A percentile compares a stretch with the other conserved stretches of the same genome.
Evolutionary conservation across 1,284 basidiomycete species (phyloP).

Genomic region (Sphagnurus paluster): DNA sequence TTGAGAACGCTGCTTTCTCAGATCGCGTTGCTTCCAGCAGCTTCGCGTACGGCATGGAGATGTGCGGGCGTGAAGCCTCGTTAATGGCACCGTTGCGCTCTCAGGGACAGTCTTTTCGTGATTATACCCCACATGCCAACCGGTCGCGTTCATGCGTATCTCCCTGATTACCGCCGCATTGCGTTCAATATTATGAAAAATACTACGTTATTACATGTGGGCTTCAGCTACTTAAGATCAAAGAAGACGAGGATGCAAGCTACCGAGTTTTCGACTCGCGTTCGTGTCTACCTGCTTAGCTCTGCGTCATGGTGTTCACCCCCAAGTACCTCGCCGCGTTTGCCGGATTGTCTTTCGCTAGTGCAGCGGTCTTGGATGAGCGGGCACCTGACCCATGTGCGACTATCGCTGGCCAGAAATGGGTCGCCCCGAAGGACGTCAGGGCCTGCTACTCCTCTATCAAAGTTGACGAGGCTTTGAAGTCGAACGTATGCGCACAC

Average conservation of each 20-base stretch:
- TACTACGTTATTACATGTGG: constrained; percentile 6
- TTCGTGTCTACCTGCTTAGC: not conserved
- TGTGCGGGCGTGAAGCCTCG: not conserved
- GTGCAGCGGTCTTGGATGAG: constrained; percentile 7
- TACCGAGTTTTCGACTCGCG: not conserved
- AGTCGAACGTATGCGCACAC: constrained; percentile 35
- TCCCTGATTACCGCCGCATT: constrained; percentile 6
- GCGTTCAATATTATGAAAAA: constrained; percentile 1
- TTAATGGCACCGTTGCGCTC: not conserved
- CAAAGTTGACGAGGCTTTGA: constrained; percentile 33
- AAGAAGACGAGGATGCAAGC: not conserved
- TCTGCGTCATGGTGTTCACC: constrained; percentile 11
- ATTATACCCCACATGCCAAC: constrained; percentile 3
- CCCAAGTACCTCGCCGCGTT: constrained; percentile 11
- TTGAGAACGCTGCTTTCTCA: not conserved
- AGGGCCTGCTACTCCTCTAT: constrained; percentile 41
- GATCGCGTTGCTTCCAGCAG: not conserved
- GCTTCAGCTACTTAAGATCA: constrained; percentile 7
- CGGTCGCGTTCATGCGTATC: not conserved
- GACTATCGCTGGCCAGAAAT: constrained; percentile 39
- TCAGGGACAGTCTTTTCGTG: not conserved
- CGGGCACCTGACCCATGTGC: constrained; percentile 35
- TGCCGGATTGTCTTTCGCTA: constrained; percentile 10
- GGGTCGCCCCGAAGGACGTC: constrained; percentile 40
- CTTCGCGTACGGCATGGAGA: not conserved